Base-by-base conservation (phyloP, 148 eudicot species). In the Beta vulgaris region DNA sequence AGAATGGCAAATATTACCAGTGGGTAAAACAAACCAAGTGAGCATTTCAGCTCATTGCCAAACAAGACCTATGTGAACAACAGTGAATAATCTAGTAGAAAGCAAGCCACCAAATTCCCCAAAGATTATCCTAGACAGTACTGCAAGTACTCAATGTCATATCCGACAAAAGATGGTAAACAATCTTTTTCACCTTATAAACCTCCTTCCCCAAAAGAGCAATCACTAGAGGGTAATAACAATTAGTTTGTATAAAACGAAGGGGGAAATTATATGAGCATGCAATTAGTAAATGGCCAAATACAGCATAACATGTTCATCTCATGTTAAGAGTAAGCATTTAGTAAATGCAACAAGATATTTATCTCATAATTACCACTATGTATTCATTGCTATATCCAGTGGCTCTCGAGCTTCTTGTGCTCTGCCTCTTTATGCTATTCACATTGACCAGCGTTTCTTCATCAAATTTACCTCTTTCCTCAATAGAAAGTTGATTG, bases 391-490 rank as follows among this genome's bases (percentile, higher is more conserved):
- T 92, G 82, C 93, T 89, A 76, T 89, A 92, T 72, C 96, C 97
- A 79, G 72, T 85, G 61, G 91, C 73, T 86, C 85, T 83, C 70
- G 81, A 82, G 80, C 77, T 78, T 61, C 79, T 88, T 34, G 91
- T 64, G 81, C 87, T 92, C 81, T 85, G 87, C 76, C 75, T 89
- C 80, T 84, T 92, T 65, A 92, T 85, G 85, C 80, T 90, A 84
- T 90, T 92, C 73, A 95, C 92, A 78, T 95, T 95, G 71, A 95
- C 91, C 35, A 95, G 83, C n/a, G 98, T 95, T 85, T 95, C 98
- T 81, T 95, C 98, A 69, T 92, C 92, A 67, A 95, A 92, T 77
- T 95, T 95, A 44, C 97, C 98, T 26, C 97, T 87, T 77, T 95
- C 98, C 71, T 92, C 97, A 54, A 95, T 89, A 32, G 97, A 95